Evolutionary conservation across 805 yeast genomes (phyloP).

Genomic region (Candida manassasensis): DNA sequence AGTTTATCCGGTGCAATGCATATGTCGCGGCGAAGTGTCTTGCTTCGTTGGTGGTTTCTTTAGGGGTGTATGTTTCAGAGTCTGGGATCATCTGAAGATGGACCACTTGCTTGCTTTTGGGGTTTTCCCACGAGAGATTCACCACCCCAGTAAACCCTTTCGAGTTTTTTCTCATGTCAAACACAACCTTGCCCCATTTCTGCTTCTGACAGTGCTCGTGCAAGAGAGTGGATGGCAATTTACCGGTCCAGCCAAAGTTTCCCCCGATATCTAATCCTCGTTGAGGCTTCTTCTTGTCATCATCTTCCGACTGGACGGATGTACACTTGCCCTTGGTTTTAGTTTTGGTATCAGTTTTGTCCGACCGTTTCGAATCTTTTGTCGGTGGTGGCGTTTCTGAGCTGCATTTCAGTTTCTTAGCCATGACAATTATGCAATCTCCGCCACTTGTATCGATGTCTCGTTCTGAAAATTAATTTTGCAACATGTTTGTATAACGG

Average conservation of each 20-base stretch:
- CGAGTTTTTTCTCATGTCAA: constrained; percentile 52
- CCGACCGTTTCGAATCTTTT: background rate
- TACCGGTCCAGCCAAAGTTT: constrained; percentile 89
- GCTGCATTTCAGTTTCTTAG: constrained; percentile 13
- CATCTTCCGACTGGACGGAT: no score
- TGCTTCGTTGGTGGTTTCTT: constrained; percentile 83
- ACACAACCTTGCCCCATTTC: constrained; percentile 84
- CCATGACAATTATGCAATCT: no score
- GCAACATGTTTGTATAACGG: no score
- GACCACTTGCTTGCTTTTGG: constrained; percentile 70
- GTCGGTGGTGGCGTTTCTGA: constrained; percentile 6
- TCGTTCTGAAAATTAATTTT: no score
- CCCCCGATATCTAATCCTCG: constrained; percentile 45
- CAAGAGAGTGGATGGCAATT: constrained; percentile 78
- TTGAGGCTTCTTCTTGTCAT: constrained; percentile 26
- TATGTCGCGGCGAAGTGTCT: constrained; percentile 88
- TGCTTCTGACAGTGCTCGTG: constrained; percentile 84
- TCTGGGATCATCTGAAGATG: constrained; percentile 52
- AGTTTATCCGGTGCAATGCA: constrained; percentile 74
- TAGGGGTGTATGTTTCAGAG: constrained; percentile 50
- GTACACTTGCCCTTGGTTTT: no score
- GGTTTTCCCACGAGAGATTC: constrained; percentile 65
- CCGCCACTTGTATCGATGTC: no score
- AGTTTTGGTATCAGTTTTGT: no score
- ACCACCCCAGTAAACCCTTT: constrained; percentile 65